These are phyloP conservation scores for Syzygium jambos DNA, from an alignment of 345 rosid species.

Conservation along the genomic window DNA sequence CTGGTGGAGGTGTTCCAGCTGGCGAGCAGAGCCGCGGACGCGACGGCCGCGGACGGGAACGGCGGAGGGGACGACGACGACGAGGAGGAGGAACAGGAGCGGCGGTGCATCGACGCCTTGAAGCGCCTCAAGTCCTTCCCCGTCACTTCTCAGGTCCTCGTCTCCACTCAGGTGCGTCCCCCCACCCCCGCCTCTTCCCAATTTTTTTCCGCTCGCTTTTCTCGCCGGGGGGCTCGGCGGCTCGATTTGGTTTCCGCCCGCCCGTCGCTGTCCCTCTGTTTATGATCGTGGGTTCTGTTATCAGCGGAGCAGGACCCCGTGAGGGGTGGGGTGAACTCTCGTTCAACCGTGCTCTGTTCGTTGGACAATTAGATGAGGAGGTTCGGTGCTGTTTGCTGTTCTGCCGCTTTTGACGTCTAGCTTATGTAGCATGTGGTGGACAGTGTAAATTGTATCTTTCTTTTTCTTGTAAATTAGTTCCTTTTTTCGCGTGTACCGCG, in stretches of 20 bases:
- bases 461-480: not conserved
- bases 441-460: not conserved
- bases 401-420: not conserved
- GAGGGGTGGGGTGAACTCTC: not conserved
- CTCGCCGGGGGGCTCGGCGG: not conserved
- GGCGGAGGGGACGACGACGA: slow-evolving; percentile 10
- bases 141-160: slow-evolving; percentile 18
- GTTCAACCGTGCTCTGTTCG: not conserved
- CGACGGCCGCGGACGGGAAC: slow-evolving; percentile 11
- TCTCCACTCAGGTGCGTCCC: slow-evolving; percentile 30
- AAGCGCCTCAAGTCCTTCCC: slow-evolving; percentile 27
- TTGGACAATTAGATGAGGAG: not conserved
- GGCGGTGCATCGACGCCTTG: slow-evolving; percentile 30
- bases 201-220: not conserved
- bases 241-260: not conserved
- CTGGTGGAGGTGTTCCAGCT: slow-evolving; percentile 28
- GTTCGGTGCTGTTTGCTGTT: not conserved
- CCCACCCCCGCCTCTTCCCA: no score
- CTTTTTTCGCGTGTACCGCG: not conserved
- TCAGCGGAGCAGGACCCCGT: not conserved
- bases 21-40: slow-evolving; percentile 42
- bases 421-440: not conserved
- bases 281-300: not conserved
- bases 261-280: not conserved
- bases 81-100: slow-evolving; percentile 14